Evolutionary conservation across 2,329 filamentous ascomycete genomes (phyloP).

Genomic region (Cladorrhinum sp.): DNA sequence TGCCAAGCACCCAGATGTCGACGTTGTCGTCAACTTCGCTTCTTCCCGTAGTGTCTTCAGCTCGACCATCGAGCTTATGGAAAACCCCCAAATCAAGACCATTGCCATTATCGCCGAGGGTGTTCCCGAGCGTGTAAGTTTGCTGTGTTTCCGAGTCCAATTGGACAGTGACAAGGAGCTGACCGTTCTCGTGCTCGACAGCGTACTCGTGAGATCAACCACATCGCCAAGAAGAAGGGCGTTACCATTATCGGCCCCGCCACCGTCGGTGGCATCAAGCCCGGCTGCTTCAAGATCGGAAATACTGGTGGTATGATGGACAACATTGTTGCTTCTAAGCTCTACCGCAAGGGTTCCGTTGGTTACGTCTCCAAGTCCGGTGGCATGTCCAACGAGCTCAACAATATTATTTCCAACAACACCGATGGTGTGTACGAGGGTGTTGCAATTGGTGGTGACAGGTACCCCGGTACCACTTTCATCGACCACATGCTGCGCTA

Average conservation of each 20-base stretch:
- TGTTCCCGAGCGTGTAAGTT: slow-evolving; percentile 90
- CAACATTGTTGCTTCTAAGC: slow-evolving; percentile 99
- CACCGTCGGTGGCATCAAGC: slow-evolving; percentile 99
- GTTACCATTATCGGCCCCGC: slow-evolving; percentile 98
- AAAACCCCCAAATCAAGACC: slow-evolving; percentile 93
- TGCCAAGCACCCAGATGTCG: slow-evolving; percentile 93
- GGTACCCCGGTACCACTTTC: slow-evolving; percentile 98
- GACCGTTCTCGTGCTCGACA: slow-evolving; percentile 36
- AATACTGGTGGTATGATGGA: slow-evolving; percentile 99
- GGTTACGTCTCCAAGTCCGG: slow-evolving; percentile 99
- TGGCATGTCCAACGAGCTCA: slow-evolving; percentile 99
- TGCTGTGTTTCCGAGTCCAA: not conserved
- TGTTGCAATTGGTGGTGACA: slow-evolving; percentile 98
- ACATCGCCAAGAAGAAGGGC: slow-evolving; percentile 96
- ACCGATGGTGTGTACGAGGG: slow-evolving; percentile 99
- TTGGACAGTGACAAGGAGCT: slow-evolving; percentile 22
- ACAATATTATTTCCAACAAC: slow-evolving; percentile 97
- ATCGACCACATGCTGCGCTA: slow-evolving; percentile 98
- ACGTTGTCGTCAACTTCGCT: slow-evolving; percentile 98
- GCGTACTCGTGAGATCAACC: slow-evolving; percentile 96
- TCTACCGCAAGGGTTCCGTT: slow-evolving; percentile 98
- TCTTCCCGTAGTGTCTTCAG: slow-evolving; percentile 98
- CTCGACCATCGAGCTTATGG: slow-evolving; percentile 98
- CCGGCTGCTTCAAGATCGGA: slow-evolving; percentile 98
- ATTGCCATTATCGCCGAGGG: slow-evolving; percentile 99